Base-by-base conservation (phyloP, 169 alveolate genomes). In the Cryptosporidium canis region DNA sequence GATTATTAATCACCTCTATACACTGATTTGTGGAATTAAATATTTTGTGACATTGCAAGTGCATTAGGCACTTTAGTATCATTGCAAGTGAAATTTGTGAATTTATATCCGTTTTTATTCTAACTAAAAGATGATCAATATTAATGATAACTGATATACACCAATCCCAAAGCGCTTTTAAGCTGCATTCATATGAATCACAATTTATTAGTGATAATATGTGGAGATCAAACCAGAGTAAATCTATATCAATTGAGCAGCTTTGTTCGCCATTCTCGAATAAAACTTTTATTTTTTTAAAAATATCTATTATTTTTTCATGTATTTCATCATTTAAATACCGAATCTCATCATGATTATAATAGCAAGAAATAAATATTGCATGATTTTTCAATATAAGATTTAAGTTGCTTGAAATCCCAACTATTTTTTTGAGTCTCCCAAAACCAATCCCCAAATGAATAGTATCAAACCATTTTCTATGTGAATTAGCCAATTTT, bases 31-130 rank as follows among this genome's bases (percentile, higher is more conserved):
- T 31, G 48, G 85, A 85, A 5, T 53, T 53, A 35, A 56, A 58
- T 7, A 58, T 83, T 53, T 67, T 65, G 51, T 70, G 66, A 33
- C 56, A 84, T 63, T 68, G 83, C n/a, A 85, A 71, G 83, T 83
- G 72, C 14, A 84, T 45, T 8, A 91, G 18, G 8, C 92, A 91
- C 9, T 83, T 91, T 29, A 91, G 55, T 18, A 64, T 55, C 35
- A 85, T 61, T 7, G 65, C 61, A 43, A 77, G 66, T 31, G 91
- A 77, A 51, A 83, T 85, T 64, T 72, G 68, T 72, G 83, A 83
- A 35, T 70, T 66, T 33, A 91, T 83, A 47, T 47, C 56, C 45
- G 66, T 67, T 44, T 83, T 72, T 66, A 90, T 90, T 55, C 83
- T 83, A 18, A 56, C 67, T 8, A 90, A 39, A 14, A 91, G 41